Evolutionary conservation across 2,329 filamentous ascomycete species (phyloP), one percentile per base, ranked within the genome.

Genomic region (Talaromyces sp.): DNA sequence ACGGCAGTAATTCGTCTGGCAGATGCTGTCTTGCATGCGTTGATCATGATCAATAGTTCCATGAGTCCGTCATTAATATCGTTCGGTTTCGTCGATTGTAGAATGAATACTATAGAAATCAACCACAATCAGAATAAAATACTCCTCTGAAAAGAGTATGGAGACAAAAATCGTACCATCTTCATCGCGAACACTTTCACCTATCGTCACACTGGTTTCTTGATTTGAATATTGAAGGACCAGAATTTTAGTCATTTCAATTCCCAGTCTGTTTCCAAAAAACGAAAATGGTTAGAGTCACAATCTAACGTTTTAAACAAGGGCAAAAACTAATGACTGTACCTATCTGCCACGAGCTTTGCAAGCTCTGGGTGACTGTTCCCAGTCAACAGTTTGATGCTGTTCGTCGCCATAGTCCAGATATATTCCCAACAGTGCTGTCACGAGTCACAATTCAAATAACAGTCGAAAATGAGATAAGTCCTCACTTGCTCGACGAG

Each of bases 51-150:
- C 65, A 97, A 84, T 37, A 97, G 84, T 77, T 99, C 93, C 93
- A 99, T 97, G 60, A 99, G 83, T 52, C 91, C 91, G 73, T 97
- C 93, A 77, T 99, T 99, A 78, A 97, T 95, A 72, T 97, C 92
- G 72, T 93, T 92, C 1, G 93, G 93, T 40, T 89, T 88, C 50
- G 94, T 96, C 22, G 93, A 96, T 77, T 97, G 93, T 61, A 97
- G 81, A 68, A 97, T 96, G 79, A 97, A 97, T 70, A 97, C 92
- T 85, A 48, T 13, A 41, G 33, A 35, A 36, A 21, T 10, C 17
- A 53, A 59, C 33, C 53, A 40, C 17, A 53, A 60, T 58, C 19
- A 59, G 39, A 9, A 48, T 11, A 22, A 39, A 4, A n/a, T 35
- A 21, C 5, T 50, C 43, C 58, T 56, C n/a, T 45, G 58, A 31